Base-by-base conservation (phyloP, 1,139 yeast species). In the Suhomyces choctaworum region DNA sequence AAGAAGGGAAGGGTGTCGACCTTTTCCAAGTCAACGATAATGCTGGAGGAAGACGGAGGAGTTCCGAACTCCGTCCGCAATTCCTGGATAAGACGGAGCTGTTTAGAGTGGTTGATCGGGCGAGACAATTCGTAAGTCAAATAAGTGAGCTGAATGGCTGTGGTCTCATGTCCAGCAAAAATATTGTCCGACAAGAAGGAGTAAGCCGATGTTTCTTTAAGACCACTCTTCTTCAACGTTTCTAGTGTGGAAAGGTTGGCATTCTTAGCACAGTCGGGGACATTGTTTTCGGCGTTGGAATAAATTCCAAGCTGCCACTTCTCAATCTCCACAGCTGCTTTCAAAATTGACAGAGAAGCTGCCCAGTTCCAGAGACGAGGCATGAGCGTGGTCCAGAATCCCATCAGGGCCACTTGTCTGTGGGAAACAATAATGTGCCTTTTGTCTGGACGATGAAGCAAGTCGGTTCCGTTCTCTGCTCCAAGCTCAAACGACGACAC, bases 131-230 rank as follows among this genome's bases (percentile, higher is more conserved):
- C 80, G 62, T 78, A 82, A 9, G 78, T 66, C 34, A 79, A 57
- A 52, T 74, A 82, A 1, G 86, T 66, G 39, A 82, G 56, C 12
- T 82, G 81, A 4, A 80, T 73, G 0, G 87, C 89, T 0, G 90
- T 82, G 2, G 92, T 82, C 52, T 82, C 86, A 51, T 82, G 89
- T 3, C 92, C 92, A 1, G 92, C 92, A 36, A 68, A 68, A 13
- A 69, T 66, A 45, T 64, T 63, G 39, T 67, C 72, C 5, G 67
- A 62, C 15, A 70, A 47, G 40, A 68, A 64, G 1, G 72, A 60
- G 45, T 68, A 70, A 1, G 76, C 76, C 29, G 57, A 36, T 14
- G 54, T 50, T 1, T 67, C 68, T 10, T 37, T 34, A 11, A 62
- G 46, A 1, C 73, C 73, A 34, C 52, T 53, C 27, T 49, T 51